Conservation (phyloP, 495 filamentous ascomycete genomes). For the Podospora sp. region DNA sequence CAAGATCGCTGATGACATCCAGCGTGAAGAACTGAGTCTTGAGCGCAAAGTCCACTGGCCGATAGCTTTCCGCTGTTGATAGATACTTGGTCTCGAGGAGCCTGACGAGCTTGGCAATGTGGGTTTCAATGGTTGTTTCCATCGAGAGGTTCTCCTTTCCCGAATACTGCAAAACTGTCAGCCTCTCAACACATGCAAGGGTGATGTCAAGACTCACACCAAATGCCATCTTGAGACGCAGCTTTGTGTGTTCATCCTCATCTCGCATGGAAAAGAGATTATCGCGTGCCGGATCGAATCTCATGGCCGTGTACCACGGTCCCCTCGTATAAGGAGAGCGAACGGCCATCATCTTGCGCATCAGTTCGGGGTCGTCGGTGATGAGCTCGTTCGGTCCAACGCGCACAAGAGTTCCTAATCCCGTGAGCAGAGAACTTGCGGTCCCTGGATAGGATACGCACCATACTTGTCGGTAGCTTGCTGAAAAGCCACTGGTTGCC, state of each 20-base stretch:
- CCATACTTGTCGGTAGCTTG: constrained; percentile 30
- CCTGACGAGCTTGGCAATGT: constrained; percentile 46
- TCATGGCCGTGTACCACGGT: constrained; percentile 41
- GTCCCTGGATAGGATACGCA: constrained; percentile 25
- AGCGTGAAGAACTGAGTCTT: constrained; percentile 60
- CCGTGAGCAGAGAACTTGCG: constrained; percentile 30
- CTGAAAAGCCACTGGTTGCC: constrained; percentile 24
- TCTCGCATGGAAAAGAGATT: constrained; percentile 40
- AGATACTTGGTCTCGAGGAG: constrained; percentile 50
- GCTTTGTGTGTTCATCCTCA: constrained; percentile 31
- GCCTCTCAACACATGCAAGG: neutral
- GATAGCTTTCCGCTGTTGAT: constrained; percentile 40
- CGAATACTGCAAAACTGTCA: constrained; percentile 22
- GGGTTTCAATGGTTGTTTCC: constrained; percentile 51
- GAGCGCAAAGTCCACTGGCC: constrained; percentile 53
- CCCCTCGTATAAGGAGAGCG: constrained; percentile 8
- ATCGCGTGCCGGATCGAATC: constrained; percentile 47
- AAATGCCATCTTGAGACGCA: constrained; percentile 35
- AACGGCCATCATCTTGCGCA: constrained; percentile 24
- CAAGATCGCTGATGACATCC: constrained; percentile 66
- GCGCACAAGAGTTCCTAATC: constrained; percentile 27
- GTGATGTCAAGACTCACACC: neutral
- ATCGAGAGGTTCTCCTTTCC: constrained; percentile 44
- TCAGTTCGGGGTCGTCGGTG: constrained; percentile 46
- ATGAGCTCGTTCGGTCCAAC: constrained; percentile 32